Base-by-base conservation (phyloP, 169 alveolate species). In the Eimeria necatrix region DNA sequence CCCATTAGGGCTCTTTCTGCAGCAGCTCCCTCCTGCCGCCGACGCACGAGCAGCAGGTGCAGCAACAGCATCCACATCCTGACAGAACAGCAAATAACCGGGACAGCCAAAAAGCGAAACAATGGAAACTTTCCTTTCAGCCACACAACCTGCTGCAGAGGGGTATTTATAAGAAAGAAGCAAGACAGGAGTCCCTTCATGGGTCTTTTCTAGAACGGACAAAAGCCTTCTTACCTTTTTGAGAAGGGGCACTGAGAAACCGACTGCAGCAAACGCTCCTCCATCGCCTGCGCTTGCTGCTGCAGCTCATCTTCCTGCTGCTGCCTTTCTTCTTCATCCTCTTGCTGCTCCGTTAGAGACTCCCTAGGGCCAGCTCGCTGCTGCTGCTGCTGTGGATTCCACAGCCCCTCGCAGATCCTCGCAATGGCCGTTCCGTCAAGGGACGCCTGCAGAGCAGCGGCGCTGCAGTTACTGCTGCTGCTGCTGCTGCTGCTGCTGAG, bases 261-360 rank as follows among this genome's bases (percentile, higher is more conserved):
- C 41, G 93, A 83, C 84, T 60, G 93, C 60, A 68, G 76, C 61
- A 60, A 80, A 41, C 86, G 64, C 74, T 68, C 94, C 41, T 73
- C 68, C 94, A 68, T 71, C 56, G 18, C 60, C 4, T 59, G 32
- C 73, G 48, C 74, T 18, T 4, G 51, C 53, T 41, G 83, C 51
- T 60, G 93, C 59, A 32, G 81, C 32, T 83, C 48, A 12, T 32
- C 68, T 32, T 59, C 60, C 51, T 49, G 90, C 92, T 84, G 80
- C 24, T 80, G 71, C 60, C 14, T 16, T 9, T 9, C 41, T 41
- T 24, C 32, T 5, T 46, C 64, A 20, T 86, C 81, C 12, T 20
- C 56, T 52, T 49, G 84, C 48, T 78, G 64, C 70, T 59, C 70
- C n/a, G 70, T 59, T 16, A 9, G 70, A 16, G 70, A n/a, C 24